Conservation (phyloP, 495 filamentous ascomycete genomes). For the Aspergillus steynii region DNA sequence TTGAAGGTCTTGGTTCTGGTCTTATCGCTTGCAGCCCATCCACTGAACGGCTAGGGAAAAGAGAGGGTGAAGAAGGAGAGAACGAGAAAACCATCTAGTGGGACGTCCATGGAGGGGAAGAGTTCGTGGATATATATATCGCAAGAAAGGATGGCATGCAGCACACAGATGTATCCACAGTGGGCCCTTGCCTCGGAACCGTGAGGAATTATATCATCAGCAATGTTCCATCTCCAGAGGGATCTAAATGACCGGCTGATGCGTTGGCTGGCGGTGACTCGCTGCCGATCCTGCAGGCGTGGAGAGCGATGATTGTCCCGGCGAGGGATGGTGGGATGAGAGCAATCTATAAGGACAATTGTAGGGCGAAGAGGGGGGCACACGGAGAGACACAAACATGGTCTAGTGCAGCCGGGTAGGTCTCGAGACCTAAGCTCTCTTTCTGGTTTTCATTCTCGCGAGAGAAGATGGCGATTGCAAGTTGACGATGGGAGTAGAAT, state of each 20-base stretch:
- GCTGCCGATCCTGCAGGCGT: slow-evolving; percentile 13
- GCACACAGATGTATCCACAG: background rate
- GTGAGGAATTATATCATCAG: slow-evolving; percentile 1
- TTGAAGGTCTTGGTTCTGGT: background rate
- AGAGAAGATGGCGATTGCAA: background rate
- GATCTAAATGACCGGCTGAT: slow-evolving; percentile 5
- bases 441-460: background rate
- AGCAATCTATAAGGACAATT: background rate
- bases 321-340: background rate
- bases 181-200: slow-evolving; percentile 2
- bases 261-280: slow-evolving; percentile 23
- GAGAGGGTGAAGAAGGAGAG: background rate
- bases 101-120: background rate
- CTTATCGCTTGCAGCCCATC: background rate
- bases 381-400: background rate
- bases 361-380: background rate
- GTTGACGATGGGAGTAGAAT: background rate
- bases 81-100: background rate
- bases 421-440: background rate
- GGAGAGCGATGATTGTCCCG: background rate
- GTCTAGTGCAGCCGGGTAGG: background rate
- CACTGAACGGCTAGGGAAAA: background rate
- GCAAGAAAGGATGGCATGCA: background rate
- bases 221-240: background rate
- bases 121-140: background rate